Base-by-base conservation (phyloP, 169 alveolate species). In the Eimeria necatrix region DNA sequence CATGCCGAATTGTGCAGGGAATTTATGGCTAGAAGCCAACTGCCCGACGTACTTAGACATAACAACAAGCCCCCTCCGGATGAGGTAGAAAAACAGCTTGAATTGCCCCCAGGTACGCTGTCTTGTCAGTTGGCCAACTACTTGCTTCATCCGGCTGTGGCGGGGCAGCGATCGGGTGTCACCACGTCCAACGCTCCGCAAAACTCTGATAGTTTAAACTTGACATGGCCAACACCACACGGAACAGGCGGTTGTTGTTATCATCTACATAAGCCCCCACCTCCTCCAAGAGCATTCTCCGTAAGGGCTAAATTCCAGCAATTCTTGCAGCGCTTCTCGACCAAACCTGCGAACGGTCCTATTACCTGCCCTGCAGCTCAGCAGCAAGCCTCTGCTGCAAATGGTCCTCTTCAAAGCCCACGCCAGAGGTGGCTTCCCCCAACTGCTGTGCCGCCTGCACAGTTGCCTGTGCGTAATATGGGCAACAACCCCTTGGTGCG, bases 111-210 rank as follows among this genome's bases (percentile, higher is more conserved):
- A 51, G 73, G 87, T 1, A 93, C 93, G 0, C 89, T 93, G 12
- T 93, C 95, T 41, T 93, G 93, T 9, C 95, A 93, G 80, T 88
- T 93, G 24, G 85, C 89, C 61, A 87, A 93, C 88, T 93, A 83
- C 88, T 16, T 85, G 81, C 93, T 85, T 18, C 93, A 85, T 49
- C 93, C 93, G 20, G 93, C 93, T 22, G 93, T 61, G 24, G 41
- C 93, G 9, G 93, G 83, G 78, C 95, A 80, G 76, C 95, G 95
- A 0, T 93, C 95, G n/a, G 95, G 95, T 61, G 81, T 93, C 32
- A 93, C 92, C 2, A 93, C 95, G 26, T 87, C 93, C 16, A 93
- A 93, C 78, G 95, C 95, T 22, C 95, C 95, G 16, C 95, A 93
- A 73, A 93, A 93, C 88, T 93, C 90, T 81, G 95, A 93, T 51